Evolutionary conservation across 495 filamentous ascomycete species (phyloP).

Genomic region (Penicillium lagena): DNA sequence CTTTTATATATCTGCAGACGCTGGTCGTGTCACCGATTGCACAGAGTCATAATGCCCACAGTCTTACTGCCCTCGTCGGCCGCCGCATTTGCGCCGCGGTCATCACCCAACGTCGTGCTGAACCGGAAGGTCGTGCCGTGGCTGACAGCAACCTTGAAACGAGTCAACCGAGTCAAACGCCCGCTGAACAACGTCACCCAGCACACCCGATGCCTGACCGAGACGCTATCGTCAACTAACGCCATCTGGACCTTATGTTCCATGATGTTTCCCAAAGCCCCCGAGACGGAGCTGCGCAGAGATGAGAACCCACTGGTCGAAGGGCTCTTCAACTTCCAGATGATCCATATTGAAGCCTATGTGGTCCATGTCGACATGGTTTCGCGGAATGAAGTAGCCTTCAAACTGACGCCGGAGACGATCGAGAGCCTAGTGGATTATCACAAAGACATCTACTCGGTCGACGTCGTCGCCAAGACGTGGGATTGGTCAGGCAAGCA

Average conservation of each 20-base stretch:
- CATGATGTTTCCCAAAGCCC: slow-evolving; percentile 86
- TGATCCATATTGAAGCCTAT: slow-evolving; percentile 94
- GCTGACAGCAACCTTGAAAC: slow-evolving; percentile 94
- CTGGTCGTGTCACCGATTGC: slow-evolving; percentile 24
- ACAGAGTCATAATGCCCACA: slow-evolving; percentile 69
- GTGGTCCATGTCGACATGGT: slow-evolving; percentile 99
- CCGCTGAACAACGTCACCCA: slow-evolving; percentile 96
- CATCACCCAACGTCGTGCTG: slow-evolving; percentile 92
- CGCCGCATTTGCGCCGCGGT: slow-evolving; percentile 91
- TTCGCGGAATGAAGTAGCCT: slow-evolving; percentile 92
- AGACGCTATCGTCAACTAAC: slow-evolving; percentile 83
- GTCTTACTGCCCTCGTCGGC: slow-evolving; percentile 91
- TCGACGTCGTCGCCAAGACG: slow-evolving; percentile 80
- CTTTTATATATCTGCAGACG: slow-evolving; percentile 21
- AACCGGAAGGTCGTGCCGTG: slow-evolving; percentile 93
- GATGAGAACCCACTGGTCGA: slow-evolving; percentile 86
- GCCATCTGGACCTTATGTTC: slow-evolving; percentile 96
- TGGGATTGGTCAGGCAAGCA: slow-evolving; percentile 99
- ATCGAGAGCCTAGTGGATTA: slow-evolving; percentile 94
- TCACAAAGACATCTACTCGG: slow-evolving; percentile 94
- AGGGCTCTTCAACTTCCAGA: slow-evolving; percentile 87
- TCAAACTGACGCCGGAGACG: slow-evolving; percentile 95
- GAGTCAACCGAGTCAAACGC: slow-evolving; percentile 95
- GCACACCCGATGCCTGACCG: slow-evolving; percentile 93
- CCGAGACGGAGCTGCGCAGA: slow-evolving; percentile 78